Base-by-base conservation (phyloP, 139 green algal genomes). In the Auxenochlorella pyrenoidosa region DNA sequence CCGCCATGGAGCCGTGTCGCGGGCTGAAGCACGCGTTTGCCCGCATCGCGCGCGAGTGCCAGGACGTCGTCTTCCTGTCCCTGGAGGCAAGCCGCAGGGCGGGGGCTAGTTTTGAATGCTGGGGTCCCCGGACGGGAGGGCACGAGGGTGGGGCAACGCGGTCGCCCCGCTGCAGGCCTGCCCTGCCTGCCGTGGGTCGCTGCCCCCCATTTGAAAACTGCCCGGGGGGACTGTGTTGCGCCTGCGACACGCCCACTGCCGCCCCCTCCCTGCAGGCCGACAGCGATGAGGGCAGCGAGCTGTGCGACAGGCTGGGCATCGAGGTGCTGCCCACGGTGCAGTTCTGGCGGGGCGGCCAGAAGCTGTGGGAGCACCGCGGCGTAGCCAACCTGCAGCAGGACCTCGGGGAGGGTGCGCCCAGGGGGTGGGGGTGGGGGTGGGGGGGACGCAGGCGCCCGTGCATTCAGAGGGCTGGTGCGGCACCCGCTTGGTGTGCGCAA, bases 341-440 rank as follows among this genome's bases (percentile, higher is more conserved):
- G 91, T 98, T 98, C 75, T 97, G 91, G 85, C 72, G 85, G 43
- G 41, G 92, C 26, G 90, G 89, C 47, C 84, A 94, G 85, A 85
- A 93, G 90, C 80, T 98, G 43, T 98, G 95, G 95, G 91, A 98
- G 90, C 95, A 98, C 85, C 82, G 86, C 0, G 95, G 95, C 38
- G 78, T 93, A 24, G 43, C 89, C 32, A 44, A 90, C 44, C 79
- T 97, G 91, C 89, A 95, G 40, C 90, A 94, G 65, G 90, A 93
- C 66, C 47, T 97, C 34, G 93, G 92, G 2, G 94, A 97, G 83
- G 94, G 82, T 77, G 43, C 44, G 16, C 28, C 47, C 8, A 10
- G 47, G 47, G 47, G 47, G 47, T 6, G 47, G 47, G 47, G 47
- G 47, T 6, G 47, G 47, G 47, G 47, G 47, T 6, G 47, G 47